Evolutionary conservation across 164 flowering plant species (phyloP).

Genomic region (Umbilicus rupestris): DNA sequence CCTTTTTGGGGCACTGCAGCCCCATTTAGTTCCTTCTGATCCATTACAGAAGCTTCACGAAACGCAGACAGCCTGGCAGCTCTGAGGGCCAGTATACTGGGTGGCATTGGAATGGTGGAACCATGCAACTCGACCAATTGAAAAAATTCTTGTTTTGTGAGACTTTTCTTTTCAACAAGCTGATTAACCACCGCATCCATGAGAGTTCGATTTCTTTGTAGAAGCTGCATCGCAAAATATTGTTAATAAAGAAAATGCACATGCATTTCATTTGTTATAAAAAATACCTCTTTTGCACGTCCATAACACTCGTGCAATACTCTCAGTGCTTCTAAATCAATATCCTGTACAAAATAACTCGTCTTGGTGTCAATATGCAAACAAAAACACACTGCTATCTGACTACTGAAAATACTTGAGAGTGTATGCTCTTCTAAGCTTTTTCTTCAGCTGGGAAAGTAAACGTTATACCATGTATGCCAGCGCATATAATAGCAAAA

Average conservation of each 20-base stretch:
- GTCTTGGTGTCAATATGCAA: neutral
- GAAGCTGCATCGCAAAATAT: conserved; percentile 36
- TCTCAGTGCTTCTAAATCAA: conserved; percentile 67
- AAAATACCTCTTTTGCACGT: conserved; percentile 71
- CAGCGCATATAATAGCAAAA: neutral
- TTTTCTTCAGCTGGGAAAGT: too few species aligned
- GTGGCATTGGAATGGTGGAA: conserved; percentile 43
- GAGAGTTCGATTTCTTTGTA: conserved; percentile 46
- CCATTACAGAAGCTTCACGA: conserved; percentile 31
- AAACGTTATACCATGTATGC: neutral
- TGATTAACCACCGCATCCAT: conserved; percentile 67
- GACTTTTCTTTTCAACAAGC: conserved; percentile 63
- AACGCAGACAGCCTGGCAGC: conserved; percentile 40
- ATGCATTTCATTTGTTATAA: neutral
- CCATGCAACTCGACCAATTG: conserved; percentile 60
- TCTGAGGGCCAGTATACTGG: conserved; percentile 54
- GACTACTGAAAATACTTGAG: neutral
- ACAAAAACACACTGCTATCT: neutral
- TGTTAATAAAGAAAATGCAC: neutral
- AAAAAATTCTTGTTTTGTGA: conserved; percentile 66
- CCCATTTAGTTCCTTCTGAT: conserved; percentile 20
- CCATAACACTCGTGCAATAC: conserved; percentile 60
- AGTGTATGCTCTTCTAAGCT: neutral
- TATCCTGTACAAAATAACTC: conserved; percentile 40
- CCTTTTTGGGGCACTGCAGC: neutral